phyloP scores from a whole-genome alignment of 345 rosid species.

The Lumnitzera racemosa region DNA sequence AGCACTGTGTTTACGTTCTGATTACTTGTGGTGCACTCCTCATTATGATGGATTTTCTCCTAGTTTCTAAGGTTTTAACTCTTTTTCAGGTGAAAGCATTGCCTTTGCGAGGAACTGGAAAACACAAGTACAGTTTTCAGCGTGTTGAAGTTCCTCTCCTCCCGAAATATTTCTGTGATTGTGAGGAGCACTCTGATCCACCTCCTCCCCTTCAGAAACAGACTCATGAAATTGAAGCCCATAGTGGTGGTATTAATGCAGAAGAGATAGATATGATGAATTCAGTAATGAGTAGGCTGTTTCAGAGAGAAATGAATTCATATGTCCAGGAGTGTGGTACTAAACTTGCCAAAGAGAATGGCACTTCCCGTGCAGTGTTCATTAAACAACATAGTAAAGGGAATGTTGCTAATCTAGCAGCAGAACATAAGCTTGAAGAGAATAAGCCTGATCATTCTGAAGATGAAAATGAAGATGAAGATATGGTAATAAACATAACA shows the following conservation, averaged over 20 bases:
- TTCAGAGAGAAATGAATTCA: conserved; percentile 34
- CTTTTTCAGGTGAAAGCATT: conserved; percentile 52
- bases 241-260: conserved; percentile 32
- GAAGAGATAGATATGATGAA: conserved; percentile 64
- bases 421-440: conserved; percentile 8
- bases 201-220: conserved; percentile 17
- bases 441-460: conserved; percentile 9
- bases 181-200: conserved; percentile 63
- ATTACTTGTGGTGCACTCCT: background rate
- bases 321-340: background rate
- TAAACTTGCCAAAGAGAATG: conserved; percentile 17
- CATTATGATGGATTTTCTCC: background rate
- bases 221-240: conserved; percentile 20
- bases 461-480: conserved; percentile 34
- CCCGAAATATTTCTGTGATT: conserved; percentile 72
- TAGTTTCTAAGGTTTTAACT: conserved; percentile 2
- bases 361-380: conserved; percentile 12
- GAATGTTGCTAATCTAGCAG: conserved; percentile 7
- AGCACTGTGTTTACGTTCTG: background rate
- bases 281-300: conserved; percentile 67
- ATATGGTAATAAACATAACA: conserved; percentile 43
- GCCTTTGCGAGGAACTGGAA: conserved; percentile 76
- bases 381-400: conserved; percentile 21
- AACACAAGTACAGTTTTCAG: conserved; percentile 85
- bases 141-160: conserved; percentile 44